Base-by-base conservation (phyloP, 1,284 basidiomycete species). In the Microbotryum silenes-acaulis region DNA sequence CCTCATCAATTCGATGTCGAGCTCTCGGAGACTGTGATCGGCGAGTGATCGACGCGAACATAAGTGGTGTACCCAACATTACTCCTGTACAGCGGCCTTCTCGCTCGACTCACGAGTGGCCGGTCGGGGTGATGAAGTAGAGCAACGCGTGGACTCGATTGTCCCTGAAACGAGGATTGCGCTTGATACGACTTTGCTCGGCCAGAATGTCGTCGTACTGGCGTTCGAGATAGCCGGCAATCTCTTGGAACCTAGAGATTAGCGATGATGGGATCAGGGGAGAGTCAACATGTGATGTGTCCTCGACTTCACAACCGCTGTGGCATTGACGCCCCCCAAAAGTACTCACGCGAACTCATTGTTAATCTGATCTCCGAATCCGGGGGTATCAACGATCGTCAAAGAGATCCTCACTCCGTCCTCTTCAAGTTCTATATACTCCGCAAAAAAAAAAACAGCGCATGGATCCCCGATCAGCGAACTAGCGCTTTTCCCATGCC, bases 141-240 rank as follows among this genome's bases (percentile, higher is more conserved):
- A 98, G 83, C 59, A 97, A 80, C n/a, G 91, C 93, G 72, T 98
- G 96, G 18, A 78, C 75, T 70, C 91, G 82, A 80, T 97, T 97
- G 78, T 98, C 94, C 75, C 92, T 86, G 84, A 97, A 97, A 67
- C 96, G 87, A 31, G 93, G 92, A 79, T 97, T 97, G 83, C 94
- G 93, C 81, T 96, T 97, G 80, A 98, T 98, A 74, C 94, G 86
- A 65, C 90, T 94, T 79, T 98, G 94, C 76, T 98, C 93, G 8
- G 94, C 91, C 66, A 98, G 81, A 75, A 97, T 96, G 73, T 97
- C 93, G 70, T 98, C 96, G 78, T 97, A 97, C 84, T 98, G 93
- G 67, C 93, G 87, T 77, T 98, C 94, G 65, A 98, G 86, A 79
- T 98, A 85, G 66, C 89, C 89, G 60, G 94, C 87, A 71, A 98